A percentile compares a stretch with the other conserved stretches of the same genome.
phyloP scores from a whole-genome alignment of 768 basidiomycete species.

The Chalciporus pseudorubinellus region DNA sequence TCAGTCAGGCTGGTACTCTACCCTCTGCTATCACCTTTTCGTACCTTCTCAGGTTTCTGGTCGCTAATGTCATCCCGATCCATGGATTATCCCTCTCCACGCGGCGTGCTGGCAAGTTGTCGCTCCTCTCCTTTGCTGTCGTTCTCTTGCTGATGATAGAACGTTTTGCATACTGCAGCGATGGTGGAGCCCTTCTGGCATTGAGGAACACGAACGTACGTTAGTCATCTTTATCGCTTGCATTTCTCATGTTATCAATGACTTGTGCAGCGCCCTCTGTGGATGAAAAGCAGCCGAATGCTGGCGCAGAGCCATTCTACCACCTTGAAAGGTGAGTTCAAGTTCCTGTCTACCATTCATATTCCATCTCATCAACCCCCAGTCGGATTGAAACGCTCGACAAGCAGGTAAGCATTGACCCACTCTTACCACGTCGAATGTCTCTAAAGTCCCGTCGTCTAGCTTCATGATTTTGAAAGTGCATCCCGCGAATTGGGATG shows the following conservation, averaged over 20 bases:
- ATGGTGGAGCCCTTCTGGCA: slow-evolving; percentile 29
- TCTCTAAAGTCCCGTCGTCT: background rate
- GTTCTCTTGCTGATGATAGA: background rate
- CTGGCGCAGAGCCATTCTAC: slow-evolving; percentile 44
- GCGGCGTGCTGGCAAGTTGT: slow-evolving; percentile 33
- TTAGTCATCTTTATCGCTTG: background rate
- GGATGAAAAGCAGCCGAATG: slow-evolving; percentile 48
- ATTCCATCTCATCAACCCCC: background rate
- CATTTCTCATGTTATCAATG: background rate
- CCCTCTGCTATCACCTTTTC: too few relatives aligned
- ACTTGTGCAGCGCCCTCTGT: slow-evolving; percentile 32
- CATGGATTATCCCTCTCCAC: too few relatives aligned
- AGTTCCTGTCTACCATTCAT: too few relatives aligned
- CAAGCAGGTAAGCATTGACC: slow-evolving; percentile 36
- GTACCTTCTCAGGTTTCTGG: too few relatives aligned
- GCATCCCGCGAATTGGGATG: slow-evolving; percentile 53
- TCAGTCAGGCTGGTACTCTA: too few relatives aligned
- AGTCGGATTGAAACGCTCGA: slow-evolving; percentile 49
- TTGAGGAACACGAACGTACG: slow-evolving; percentile 41
- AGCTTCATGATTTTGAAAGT: slow-evolving; percentile 56
- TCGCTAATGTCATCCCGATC: too few relatives aligned
- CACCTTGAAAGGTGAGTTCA: slow-evolving; percentile 40
- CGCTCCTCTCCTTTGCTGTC: background rate
- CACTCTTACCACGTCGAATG: background rate
- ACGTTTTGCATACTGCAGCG: slow-evolving; percentile 13